Percentiles rank a stretch among this genome's conserved stretches.
Conservation (phyloP, 2,329 filamentous ascomycete species). For the Lachnellula willkommii region DNA sequence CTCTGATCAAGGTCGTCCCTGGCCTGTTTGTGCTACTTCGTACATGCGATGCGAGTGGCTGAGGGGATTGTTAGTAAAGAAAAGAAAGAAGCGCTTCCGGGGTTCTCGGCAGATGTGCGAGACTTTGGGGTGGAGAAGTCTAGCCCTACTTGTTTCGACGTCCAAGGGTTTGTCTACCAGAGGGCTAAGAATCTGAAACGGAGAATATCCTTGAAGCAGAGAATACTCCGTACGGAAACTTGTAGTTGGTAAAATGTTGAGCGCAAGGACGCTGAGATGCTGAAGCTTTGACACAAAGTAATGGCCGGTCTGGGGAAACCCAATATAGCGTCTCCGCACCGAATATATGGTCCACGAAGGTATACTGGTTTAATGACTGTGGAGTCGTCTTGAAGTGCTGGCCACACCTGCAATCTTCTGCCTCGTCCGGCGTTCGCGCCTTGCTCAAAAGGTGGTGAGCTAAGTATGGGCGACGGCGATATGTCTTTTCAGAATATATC, state of each 20-base stretch:
- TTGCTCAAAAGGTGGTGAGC: conserved; percentile 7
- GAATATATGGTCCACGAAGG: not conserved
- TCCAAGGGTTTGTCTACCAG: conserved; percentile 22
- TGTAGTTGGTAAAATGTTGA: conserved; percentile 15
- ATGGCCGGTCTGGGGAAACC: conserved; percentile 7
- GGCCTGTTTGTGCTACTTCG: conserved; percentile 2
- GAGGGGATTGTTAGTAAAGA: conserved; percentile 9
- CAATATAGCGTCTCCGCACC: not conserved
- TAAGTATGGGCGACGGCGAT: conserved; percentile 8
- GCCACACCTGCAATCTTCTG: not conserved
- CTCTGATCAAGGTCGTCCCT: conserved; percentile 19
- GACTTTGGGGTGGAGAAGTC: conserved; percentile 19
- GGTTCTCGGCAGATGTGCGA: conserved; percentile 16
- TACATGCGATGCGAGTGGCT: conserved; percentile 25
- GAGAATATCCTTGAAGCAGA: conserved; percentile 27
- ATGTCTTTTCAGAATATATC: not conserved
- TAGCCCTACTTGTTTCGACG: conserved; percentile 29
- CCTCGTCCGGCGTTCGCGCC: conserved; percentile 7
- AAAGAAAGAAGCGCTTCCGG: conserved; percentile 17
- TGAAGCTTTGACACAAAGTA: conserved; percentile 15
- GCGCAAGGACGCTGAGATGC: conserved; percentile 18
- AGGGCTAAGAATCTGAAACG: conserved; percentile 28
- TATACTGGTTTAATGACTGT: not conserved
- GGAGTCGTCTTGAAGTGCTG: not conserved
- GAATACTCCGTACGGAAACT: not conserved